These are phyloP conservation scores for Phtheirospermum japonicum DNA, from an alignment of 257 asterid genomes.

Conservation along the genomic window DNA sequence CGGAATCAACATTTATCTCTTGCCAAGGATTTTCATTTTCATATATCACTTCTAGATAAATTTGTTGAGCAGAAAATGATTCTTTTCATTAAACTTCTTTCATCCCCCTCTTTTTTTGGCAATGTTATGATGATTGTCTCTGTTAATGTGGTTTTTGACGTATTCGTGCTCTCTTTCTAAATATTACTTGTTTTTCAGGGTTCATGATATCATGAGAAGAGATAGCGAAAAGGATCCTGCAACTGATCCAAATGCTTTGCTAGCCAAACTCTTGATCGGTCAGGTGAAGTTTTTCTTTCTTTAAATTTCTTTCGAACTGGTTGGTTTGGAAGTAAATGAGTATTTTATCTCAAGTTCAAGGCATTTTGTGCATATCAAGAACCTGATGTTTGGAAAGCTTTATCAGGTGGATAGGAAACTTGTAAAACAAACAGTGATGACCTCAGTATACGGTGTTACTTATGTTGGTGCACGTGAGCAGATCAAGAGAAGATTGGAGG, in stretches of 20 bases:
- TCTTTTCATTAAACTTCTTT: background rate
- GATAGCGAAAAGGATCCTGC: constrained; percentile 83
- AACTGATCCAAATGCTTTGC: constrained; percentile 56
- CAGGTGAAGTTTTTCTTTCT: constrained; percentile 54
- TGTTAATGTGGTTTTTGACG: constrained; percentile 8
- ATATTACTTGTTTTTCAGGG: constrained; percentile 46
- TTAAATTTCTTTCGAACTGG: constrained; percentile 1
- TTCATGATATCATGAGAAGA: constrained; percentile 65
- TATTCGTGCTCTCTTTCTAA: constrained; percentile 17
- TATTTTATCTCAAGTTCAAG: constrained; percentile 3
- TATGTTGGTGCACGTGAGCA: constrained; percentile 96
- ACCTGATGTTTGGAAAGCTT: constrained; percentile 29
- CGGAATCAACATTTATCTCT: constrained; percentile 13
- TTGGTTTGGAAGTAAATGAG: constrained; percentile 17
- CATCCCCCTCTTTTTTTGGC: background rate
- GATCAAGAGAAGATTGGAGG: constrained; percentile 81
- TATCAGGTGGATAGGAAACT: constrained; percentile 91
- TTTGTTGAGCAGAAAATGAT: background rate
- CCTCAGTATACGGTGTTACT: constrained; percentile 98
- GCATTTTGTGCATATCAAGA: constrained; percentile 28
- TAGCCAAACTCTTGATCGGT: constrained; percentile 72
- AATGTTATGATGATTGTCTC: constrained; percentile 2
- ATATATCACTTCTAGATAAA: background rate
- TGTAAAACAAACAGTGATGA: constrained; percentile 97
- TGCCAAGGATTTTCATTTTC: background rate